phyloP scores from a whole-genome alignment of 2,329 filamentous ascomycete species.

The Macrophomina tecta region DNA sequence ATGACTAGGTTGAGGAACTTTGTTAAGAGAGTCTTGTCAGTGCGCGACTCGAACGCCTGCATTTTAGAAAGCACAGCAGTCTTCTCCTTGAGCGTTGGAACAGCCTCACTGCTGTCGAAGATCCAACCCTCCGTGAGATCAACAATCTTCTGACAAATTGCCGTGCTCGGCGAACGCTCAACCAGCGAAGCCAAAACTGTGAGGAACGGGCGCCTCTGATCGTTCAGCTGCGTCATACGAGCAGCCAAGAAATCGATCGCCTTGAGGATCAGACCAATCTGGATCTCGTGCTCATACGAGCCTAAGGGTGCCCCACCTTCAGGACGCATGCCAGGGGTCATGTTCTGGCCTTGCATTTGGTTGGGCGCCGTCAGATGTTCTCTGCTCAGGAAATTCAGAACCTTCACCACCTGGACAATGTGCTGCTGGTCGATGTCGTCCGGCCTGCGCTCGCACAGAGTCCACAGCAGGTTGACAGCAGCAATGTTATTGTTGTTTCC shows the following conservation, averaged over 20 bases:
- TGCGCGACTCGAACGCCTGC: slow-evolving; percentile 88
- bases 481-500: slow-evolving; percentile 81
- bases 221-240: slow-evolving; percentile 89
- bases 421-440: slow-evolving; percentile 83
- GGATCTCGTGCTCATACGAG: slow-evolving; percentile 82
- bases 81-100: slow-evolving; percentile 98
- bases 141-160: slow-evolving; percentile 89
- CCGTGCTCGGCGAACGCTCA: slow-evolving; percentile 87
- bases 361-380: slow-evolving; percentile 79
- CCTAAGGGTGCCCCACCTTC: slow-evolving; percentile 67
- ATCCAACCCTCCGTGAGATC: slow-evolving; percentile 96
- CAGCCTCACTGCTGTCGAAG: slow-evolving; percentile 91
- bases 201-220: slow-evolving; percentile 89
- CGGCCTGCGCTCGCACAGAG: slow-evolving; percentile 81
- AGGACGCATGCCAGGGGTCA: slow-evolving; percentile 52
- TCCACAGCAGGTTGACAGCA: slow-evolving; percentile 93
- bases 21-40: slow-evolving; percentile 82
- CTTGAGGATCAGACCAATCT: slow-evolving; percentile 90
- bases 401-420: slow-evolving; percentile 87
- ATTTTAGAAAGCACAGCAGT: slow-evolving; percentile 99
- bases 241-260: slow-evolving; percentile 90
- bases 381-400: slow-evolving; percentile 82
- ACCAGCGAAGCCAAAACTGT: slow-evolving; percentile 94
- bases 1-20: slow-evolving; percentile 97
- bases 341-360: slow-evolving; percentile 48